These are phyloP conservation scores for Plasmodium blacklocki DNA, from an alignment of 169 alveolate genomes.

Conservation along the genomic window DNA sequence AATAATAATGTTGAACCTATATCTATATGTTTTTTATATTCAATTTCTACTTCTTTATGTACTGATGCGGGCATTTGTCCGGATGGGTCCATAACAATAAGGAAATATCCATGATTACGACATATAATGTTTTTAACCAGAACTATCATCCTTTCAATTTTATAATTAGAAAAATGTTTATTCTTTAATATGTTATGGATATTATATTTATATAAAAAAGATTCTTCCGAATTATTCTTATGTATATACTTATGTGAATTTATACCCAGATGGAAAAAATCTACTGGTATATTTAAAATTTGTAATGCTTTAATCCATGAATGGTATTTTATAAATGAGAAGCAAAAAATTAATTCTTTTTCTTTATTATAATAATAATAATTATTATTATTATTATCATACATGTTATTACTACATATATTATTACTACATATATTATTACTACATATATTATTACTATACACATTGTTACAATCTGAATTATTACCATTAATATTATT, in stretches of 20 bases:
- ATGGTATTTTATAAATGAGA: slow-evolving; percentile 48
- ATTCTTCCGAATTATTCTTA: neutral
- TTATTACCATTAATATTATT: neutral
- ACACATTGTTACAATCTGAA: no score
- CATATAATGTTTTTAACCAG: slow-evolving; percentile 43
- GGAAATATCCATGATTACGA: slow-evolving; percentile 56
- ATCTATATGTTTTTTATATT: slow-evolving; percentile 51
- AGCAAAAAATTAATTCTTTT: slow-evolving; percentile 55
- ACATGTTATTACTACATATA: no score
- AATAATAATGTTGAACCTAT: slow-evolving; percentile 61
- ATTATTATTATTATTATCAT: neutral
- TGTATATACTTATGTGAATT: slow-evolving; percentile 40
- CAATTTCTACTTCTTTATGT: slow-evolving; percentile 72
- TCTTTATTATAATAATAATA: slow-evolving; percentile 9
- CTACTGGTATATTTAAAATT: slow-evolving; percentile 47
- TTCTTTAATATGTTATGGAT: slow-evolving; percentile 59
- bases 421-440: no score
- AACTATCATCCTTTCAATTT: slow-evolving; percentile 48
- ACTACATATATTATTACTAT: no score
- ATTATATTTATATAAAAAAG: slow-evolving; percentile 49
- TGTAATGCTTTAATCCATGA: slow-evolving; percentile 70
- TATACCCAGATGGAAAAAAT: slow-evolving; percentile 60
- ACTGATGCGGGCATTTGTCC: slow-evolving; percentile 75
- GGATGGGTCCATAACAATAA: slow-evolving; percentile 66
- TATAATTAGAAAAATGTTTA: slow-evolving; percentile 50